A percentile compares a stretch with the other conserved stretches of the same genome.
Conservation (phyloP, 1,284 basidiomycete species). For the Mycosarcoma maydis region DNA sequence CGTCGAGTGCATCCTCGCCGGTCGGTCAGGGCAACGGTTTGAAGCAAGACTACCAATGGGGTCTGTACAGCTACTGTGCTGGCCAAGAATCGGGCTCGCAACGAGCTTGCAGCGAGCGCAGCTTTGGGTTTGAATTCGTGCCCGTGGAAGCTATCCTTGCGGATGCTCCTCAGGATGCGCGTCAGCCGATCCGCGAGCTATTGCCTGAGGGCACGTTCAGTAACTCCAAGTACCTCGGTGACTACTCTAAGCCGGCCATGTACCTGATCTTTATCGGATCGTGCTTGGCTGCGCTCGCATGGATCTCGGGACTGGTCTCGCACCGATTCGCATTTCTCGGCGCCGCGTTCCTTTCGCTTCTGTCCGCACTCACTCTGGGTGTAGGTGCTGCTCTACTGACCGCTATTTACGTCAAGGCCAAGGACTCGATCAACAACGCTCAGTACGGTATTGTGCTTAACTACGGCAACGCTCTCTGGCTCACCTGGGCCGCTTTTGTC, state of each 20-base stretch:
- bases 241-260: slow-evolving; percentile 54
- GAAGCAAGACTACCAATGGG: slow-evolving; percentile 53
- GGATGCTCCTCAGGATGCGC: slow-evolving; percentile 29
- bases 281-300: slow-evolving; percentile 56
- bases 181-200: slow-evolving; percentile 20
- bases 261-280: slow-evolving; percentile 64
- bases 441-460: slow-evolving; percentile 37
- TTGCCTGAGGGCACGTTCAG: slow-evolving; percentile 41
- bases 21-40: slow-evolving; percentile 42
- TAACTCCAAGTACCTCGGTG: slow-evolving; percentile 47
- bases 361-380: slow-evolving; percentile 52
- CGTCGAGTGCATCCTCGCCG: slow-evolving; percentile 29
- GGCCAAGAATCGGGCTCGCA: slow-evolving; percentile 20
- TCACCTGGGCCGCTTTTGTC: slow-evolving; percentile 59
- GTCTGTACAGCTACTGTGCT: slow-evolving; percentile 59
- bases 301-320: slow-evolving; percentile 53
- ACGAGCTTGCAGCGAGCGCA: slow-evolving; percentile 31
- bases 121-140: slow-evolving; percentile 53
- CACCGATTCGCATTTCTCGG: slow-evolving; percentile 59
- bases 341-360: slow-evolving; percentile 53
- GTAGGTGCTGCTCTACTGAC: slow-evolving; percentile 60
- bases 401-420: slow-evolving; percentile 54
- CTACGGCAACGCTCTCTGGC: slow-evolving; percentile 63
- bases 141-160: slow-evolving; percentile 38
- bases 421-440: slow-evolving; percentile 23